Conservation (phyloP, 148 eudicot genomes). For the Fallopia convolvulus region DNA sequence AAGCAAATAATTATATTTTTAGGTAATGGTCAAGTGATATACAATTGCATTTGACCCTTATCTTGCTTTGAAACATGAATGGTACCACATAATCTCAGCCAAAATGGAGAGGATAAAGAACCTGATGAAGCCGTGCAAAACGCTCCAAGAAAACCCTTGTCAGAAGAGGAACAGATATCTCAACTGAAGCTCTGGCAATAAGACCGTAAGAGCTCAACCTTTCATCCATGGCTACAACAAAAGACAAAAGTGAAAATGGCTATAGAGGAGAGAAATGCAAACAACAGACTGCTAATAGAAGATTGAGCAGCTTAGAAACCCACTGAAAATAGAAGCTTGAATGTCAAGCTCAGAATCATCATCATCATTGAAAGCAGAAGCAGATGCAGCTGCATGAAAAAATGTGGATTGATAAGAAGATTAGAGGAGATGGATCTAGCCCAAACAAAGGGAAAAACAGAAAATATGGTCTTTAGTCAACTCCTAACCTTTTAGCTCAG, state of each 20-base stretch:
- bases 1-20: background rate
- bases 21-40: background rate
- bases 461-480: slow-evolving; percentile 4
- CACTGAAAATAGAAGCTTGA: slow-evolving; percentile 85
- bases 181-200: slow-evolving; percentile 82
- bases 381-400: slow-evolving; percentile 54
- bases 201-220: slow-evolving; percentile 90
- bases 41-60: background rate
- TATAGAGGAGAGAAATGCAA: slow-evolving; percentile 3
- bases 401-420: background rate
- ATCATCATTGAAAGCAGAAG: slow-evolving; percentile 70
- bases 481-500: slow-evolving; percentile 65
- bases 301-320: slow-evolving; percentile 12
- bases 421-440: background rate
- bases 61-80: background rate
- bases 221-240: slow-evolving; percentile 89
- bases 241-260: background rate
- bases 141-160: slow-evolving; percentile 61
- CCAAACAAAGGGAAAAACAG: background rate
- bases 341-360: slow-evolving; percentile 49
- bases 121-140: slow-evolving; percentile 77
- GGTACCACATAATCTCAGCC: background rate
- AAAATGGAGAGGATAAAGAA: slow-evolving; percentile 12
- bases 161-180: slow-evolving; percentile 60
- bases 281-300: background rate